These are phyloP conservation scores for Cyberlindnera maclurae DNA, from an alignment of 805 yeast species.

Conservation along the genomic window DNA sequence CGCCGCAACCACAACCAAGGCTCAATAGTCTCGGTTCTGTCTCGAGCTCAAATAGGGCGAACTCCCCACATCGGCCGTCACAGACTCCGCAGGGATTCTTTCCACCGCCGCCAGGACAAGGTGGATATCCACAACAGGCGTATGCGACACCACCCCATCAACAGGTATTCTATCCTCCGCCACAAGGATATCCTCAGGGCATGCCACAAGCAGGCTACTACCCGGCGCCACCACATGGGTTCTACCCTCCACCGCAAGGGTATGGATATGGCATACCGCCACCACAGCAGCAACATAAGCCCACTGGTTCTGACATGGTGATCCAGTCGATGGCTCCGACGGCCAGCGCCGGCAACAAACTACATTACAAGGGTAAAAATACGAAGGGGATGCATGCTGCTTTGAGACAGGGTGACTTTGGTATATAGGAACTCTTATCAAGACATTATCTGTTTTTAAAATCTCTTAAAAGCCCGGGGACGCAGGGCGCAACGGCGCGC, in stretches of 20 bases:
- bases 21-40: not conserved
- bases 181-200: slow-evolving; percentile 15
- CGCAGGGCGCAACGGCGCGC: too few relatives aligned
- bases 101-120: slow-evolving; percentile 9
- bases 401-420: slow-evolving; percentile 59
- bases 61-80: not conserved
- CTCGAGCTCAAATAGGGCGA: not conserved
- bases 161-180: slow-evolving; percentile 14
- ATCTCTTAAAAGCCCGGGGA: too few relatives aligned
- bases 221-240: slow-evolving; percentile 7
- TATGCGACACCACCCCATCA: slow-evolving; percentile 8
- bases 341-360: slow-evolving; percentile 34
- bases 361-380: slow-evolving; percentile 33
- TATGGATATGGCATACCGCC: slow-evolving; percentile 5
- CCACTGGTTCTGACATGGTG: slow-evolving; percentile 33
- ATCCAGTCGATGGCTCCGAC: slow-evolving; percentile 42
- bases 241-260: slow-evolving; percentile 11
- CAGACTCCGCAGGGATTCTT: slow-evolving; percentile 4
- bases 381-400: slow-evolving; percentile 59
- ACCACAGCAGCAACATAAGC: slow-evolving; percentile 1
- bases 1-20: slow-evolving; percentile 1
- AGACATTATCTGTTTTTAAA: too few relatives aligned
- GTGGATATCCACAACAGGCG: slow-evolving; percentile 12
- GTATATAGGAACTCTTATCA: slow-evolving; percentile 34
- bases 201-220: slow-evolving; percentile 17